Evolutionary conservation across 2,329 filamentous ascomycete species (phyloP).

Genomic region (Bretziella fagacearum): DNA sequence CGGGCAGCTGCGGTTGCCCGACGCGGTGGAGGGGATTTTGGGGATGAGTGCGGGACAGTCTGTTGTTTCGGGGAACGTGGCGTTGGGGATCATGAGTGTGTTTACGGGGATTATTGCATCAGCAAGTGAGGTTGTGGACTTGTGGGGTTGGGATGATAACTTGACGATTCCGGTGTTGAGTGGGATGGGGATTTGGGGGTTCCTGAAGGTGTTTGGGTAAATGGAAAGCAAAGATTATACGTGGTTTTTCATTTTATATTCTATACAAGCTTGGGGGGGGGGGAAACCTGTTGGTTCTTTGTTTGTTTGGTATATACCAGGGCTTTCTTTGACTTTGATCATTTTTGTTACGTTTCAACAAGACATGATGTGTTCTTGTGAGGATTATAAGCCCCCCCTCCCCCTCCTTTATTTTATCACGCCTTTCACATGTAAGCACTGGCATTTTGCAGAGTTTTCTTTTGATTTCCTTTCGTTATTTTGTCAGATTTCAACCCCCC

Average conservation of each 20-base stretch:
- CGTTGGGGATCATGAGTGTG: slow-evolving; percentile 64
- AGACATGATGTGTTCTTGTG: too few species aligned
- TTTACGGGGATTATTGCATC: slow-evolving; percentile 82
- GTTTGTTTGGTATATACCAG: background rate
- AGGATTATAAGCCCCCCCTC: background rate
- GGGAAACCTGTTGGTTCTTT: background rate
- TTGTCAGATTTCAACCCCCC: background rate
- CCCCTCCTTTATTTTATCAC: background rate
- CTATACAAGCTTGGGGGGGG: background rate
- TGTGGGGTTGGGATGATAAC: slow-evolving; percentile 95
- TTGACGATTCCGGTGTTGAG: slow-evolving; percentile 88
- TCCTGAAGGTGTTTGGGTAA: slow-evolving; percentile 68
- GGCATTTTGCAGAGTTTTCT: too few species aligned
- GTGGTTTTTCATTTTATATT: slow-evolving; percentile 1
- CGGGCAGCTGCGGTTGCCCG: slow-evolving; percentile 55
- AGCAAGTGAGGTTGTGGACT: slow-evolving; percentile 73
- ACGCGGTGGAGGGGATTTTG: slow-evolving; percentile 37
- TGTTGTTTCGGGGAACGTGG: slow-evolving; percentile 51
- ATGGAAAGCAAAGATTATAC: too few species aligned
- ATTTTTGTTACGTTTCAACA: background rate
- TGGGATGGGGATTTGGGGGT: slow-evolving; percentile 75
- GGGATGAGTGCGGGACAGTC: slow-evolving; percentile 42
- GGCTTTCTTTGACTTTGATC: background rate
- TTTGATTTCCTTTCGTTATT: background rate
- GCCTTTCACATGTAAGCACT: too few species aligned